Base-by-base conservation (phyloP, 1,284 basidiomycete species). In the Tylopilus orsonianus region DNA sequence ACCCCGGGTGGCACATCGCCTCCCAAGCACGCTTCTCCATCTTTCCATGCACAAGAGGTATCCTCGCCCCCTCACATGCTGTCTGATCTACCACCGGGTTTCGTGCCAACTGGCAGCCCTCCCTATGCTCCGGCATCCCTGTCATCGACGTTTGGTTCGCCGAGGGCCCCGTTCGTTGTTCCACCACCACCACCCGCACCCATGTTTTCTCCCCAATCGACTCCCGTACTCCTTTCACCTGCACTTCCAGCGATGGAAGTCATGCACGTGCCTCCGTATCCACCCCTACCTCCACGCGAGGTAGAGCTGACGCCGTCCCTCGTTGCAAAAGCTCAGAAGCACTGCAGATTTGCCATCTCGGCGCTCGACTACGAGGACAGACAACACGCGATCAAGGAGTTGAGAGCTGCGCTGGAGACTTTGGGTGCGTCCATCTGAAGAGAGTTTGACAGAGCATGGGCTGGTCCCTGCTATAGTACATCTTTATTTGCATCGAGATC, bases 361-460 rank as follows among this genome's bases (percentile, higher is more conserved):
- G 83, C 94, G 16, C 71, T 97, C 49, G 92, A 97, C 62, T 97
- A 93, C 65, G 94, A 97, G 62, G 94, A 97, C 66, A 75, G 77
- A 13, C 87, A 88, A 56, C 87, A 89, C 56, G 93, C 93, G 19
- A 75, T 80, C 59, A 85, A 80, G 62, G 90, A 97, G 68, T 69
- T 97, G 56, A 74, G 80, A 55, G 75, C 80, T 29, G 93, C 93
- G 16, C 71, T 96, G 55, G 77, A 73, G 29, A 69, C 85, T 49
- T 72, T 96, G n/a, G 90, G 85, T 7, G 64, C 26, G 23, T 53
- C 49, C 23, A 27, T 52, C 26, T 58, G 44, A 61, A 19, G 33
- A 23, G 13, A 6, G 5, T 13, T 20, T 20, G 39, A 14, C 22
- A 33, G 22, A 30, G 9, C 29, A 18, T 22, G 41, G 42, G 47